Base-by-base conservation (phyloP, 352 stramenopile genomes). In the Globisporangium sylvaticum region DNA sequence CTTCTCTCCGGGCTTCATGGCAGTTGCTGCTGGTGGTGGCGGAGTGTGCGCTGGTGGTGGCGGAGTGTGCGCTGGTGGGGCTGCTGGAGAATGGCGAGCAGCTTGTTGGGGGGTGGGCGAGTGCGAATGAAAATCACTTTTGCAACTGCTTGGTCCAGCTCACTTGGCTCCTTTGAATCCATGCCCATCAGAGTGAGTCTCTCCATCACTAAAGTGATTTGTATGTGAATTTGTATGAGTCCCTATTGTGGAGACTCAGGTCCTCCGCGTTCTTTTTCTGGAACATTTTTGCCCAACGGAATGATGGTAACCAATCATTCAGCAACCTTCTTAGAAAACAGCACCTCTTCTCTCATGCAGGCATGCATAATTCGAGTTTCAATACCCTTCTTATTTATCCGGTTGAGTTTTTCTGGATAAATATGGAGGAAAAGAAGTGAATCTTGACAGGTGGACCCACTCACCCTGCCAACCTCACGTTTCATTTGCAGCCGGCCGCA, bases 1-100 rank as follows among this genome's bases (percentile, higher is more conserved):
- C 29, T 53, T 68, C 57, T 62, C 64, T 29, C 46, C 46, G 18
- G 54, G 55, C 42, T 62, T 64, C 64, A 68, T 68, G 18, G 12
- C 22, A 44, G 60, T 44, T 57, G 29, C 18, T 48, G 31, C 15
- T 29, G 8, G 6, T 25, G 37, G 12, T 58, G 53, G 15, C 20
- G 24, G 37, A 20, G 12, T 44, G 37, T 5, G 37, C 37, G 37
- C 37, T 44, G 39, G 15, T 54, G 58, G 3, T 58, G 53, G 15
- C 20, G 24, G 37, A 20, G 12, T 44, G 37, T 5, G 37, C 37
- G 37, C 37, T 44, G 39, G 15, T 54, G 58, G 3, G 22, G 37
- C 10, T 60, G 27, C 27, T 34, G 22, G 15, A 27, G 37, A 48
- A 48, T 48, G n/a, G 34, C 46, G 48, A 54, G 46, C 46, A 15